Conservation (phyloP, 768 basidiomycete genomes). For the Agrocybe chaxingu region DNA sequence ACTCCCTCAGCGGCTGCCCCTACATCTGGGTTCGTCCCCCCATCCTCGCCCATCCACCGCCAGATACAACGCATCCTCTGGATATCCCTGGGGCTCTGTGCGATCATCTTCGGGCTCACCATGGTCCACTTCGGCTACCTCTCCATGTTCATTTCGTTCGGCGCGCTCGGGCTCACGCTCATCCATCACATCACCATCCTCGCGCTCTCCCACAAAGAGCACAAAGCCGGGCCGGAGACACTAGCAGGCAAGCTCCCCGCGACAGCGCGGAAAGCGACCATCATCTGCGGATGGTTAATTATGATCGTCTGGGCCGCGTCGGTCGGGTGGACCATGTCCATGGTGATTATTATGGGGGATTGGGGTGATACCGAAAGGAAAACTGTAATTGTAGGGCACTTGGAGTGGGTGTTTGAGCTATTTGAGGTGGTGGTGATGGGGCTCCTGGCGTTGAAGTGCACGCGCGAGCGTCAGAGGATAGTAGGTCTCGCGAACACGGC, state of each 20-base stretch:
- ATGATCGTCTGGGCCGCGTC: background rate
- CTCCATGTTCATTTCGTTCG: background rate
- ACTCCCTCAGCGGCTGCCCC: no score
- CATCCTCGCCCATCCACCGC: background rate
- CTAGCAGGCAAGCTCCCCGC: background rate
- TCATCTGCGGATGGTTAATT: constrained; percentile 1
- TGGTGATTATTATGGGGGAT: background rate
- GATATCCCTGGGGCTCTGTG: background rate
- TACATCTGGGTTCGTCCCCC: background rate
- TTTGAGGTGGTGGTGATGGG: constrained; percentile 1
- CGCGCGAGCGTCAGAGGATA: background rate
- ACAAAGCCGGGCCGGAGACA: background rate
- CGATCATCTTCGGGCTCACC: background rate
- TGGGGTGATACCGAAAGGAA: background rate
- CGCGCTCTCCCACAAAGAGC: background rate
- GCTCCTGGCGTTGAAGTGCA: background rate
- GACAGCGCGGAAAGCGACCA: background rate
- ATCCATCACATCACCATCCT: constrained; percentile 7
- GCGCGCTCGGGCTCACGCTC: background rate
- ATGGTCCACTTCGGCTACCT: background rate
- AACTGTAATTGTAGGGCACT: background rate
- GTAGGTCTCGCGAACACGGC: background rate
- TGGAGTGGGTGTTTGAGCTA: background rate
- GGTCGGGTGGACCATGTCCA: background rate
- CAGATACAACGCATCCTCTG: constrained; percentile 1